Evolutionary conservation across 148 eudicot genomes (phyloP).

Genomic region (Silene conica): DNA sequence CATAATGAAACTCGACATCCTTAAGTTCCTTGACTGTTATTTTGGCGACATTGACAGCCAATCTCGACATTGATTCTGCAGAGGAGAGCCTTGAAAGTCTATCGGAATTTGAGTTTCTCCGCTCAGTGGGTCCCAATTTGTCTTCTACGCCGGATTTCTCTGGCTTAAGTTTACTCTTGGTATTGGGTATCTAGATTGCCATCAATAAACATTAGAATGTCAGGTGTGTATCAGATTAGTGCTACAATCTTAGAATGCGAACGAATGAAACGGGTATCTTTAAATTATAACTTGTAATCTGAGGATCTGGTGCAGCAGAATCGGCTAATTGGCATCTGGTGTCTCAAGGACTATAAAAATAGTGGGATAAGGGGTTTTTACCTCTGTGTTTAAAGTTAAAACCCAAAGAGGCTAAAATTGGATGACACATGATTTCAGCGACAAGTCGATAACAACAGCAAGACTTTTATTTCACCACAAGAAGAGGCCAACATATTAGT

Average conservation of each 20-base stretch:
- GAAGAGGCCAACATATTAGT: too few relatives aligned
- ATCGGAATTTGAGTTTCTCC: neutral
- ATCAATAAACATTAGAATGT: neutral
- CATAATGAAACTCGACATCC: conserved; percentile 11
- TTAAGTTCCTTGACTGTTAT: conserved; percentile 26
- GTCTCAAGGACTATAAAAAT: too few relatives aligned
- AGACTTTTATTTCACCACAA: too few relatives aligned
- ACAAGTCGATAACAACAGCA: too few relatives aligned
- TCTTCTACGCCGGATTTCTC: neutral
- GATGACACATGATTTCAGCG: too few relatives aligned
- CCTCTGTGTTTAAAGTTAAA: too few relatives aligned
- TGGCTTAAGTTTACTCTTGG: neutral
- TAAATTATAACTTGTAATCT: neutral
- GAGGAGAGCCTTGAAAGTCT: neutral
- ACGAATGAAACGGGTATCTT: neutral
- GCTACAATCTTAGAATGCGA: neutral
- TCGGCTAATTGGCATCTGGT: too few relatives aligned
- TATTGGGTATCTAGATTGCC: neutral
- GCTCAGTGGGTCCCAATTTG: neutral
- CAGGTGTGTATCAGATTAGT: neutral
- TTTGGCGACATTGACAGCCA: conserved; percentile 29
- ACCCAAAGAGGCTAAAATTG: too few relatives aligned
- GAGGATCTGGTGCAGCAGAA: neutral
- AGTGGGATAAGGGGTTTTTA: too few relatives aligned
- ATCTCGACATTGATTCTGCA: conserved; percentile 6